Evolutionary conservation across 1,284 basidiomycete genomes (phyloP).

Genomic region (Malassezia nana): DNA sequence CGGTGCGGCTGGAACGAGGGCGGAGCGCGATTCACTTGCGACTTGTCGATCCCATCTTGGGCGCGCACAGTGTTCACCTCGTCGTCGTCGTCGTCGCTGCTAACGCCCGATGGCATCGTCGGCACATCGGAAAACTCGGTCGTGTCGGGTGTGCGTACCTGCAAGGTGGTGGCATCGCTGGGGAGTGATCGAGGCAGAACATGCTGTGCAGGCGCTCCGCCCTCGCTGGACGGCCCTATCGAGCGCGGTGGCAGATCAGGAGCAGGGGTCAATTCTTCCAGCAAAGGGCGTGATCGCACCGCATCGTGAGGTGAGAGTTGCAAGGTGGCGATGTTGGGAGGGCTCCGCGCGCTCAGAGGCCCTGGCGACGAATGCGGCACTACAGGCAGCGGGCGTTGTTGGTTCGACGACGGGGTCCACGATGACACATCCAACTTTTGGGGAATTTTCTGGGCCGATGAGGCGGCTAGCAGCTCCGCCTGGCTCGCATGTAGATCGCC

Average conservation of each 20-base stretch:
- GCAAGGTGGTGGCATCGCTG: not conserved
- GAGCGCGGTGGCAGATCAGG: not conserved
- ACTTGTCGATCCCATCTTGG: constrained; percentile 9
- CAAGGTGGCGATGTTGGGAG: not conserved
- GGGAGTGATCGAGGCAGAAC: not conserved
- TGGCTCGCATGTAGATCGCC: not conserved
- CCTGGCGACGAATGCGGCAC: not conserved
- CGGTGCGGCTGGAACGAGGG: constrained; percentile 8
- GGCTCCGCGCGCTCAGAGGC: not conserved
- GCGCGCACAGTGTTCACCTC: not conserved
- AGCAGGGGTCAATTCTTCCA: too few species aligned
- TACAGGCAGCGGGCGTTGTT: not conserved
- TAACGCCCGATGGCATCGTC: not conserved
- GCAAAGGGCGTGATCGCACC: not conserved
- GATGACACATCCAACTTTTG: not conserved
- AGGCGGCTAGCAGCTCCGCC: not conserved
- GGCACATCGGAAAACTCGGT: constrained; percentile 1
- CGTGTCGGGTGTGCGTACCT: not conserved
- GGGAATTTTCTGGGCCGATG: not conserved
- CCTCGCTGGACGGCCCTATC: not conserved
- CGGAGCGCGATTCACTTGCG: constrained; percentile 12
- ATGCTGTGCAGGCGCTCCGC: not conserved
- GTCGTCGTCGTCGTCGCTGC: constrained; percentile 10
- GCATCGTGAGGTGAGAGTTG: not conserved
- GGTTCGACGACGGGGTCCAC: not conserved